A percentile compares a stretch with the other conserved stretches of the same genome.
phyloP scores from a whole-genome alignment of 2,329 filamentous ascomycete genomes.

The Xylaria arbuscula region DNA sequence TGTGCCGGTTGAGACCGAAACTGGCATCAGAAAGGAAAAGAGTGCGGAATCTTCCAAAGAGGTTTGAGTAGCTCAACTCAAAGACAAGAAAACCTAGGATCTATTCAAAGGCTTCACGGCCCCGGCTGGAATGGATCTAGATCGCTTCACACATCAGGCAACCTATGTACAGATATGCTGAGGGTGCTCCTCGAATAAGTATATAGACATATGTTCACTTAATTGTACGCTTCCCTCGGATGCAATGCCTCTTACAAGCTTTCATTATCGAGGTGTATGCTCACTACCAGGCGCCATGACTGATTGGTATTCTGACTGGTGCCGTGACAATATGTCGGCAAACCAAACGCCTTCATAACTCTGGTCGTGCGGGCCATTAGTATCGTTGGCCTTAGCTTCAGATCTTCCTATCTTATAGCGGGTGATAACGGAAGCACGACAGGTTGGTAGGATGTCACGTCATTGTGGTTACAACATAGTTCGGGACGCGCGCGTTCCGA shows the following conservation, averaged over 20 bases:
- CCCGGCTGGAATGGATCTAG: slow-evolving; percentile 13
- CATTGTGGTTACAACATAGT: slow-evolving; percentile 9
- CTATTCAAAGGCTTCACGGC: slow-evolving; percentile 21
- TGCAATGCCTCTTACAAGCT: slow-evolving; percentile 14
- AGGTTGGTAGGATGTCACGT: slow-evolving; percentile 21
- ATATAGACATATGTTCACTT: slow-evolving; percentile 17
- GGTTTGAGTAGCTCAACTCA: slow-evolving; percentile 13
- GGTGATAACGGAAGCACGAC: slow-evolving; percentile 25
- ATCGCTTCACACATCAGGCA: slow-evolving; percentile 13
- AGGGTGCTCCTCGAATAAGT: slow-evolving; percentile 12
- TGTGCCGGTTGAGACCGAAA: slow-evolving; percentile 43
- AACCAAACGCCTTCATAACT: slow-evolving; percentile 18
- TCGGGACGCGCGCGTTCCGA: slow-evolving; percentile 16
- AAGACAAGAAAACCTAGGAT: slow-evolving; percentile 16
- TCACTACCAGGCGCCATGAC: slow-evolving; percentile 16
- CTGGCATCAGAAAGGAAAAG: slow-evolving; percentile 20
- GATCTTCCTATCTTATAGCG: slow-evolving; percentile 23
- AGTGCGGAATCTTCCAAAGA: slow-evolving; percentile 18
- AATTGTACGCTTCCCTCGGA: slow-evolving; percentile 8
- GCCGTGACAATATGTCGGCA: slow-evolving; percentile 16
- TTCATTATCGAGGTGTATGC: slow-evolving; percentile 15
- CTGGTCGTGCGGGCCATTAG: slow-evolving; percentile 11
- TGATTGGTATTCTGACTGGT: slow-evolving; percentile 20
- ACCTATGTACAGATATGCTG: slow-evolving; percentile 9
- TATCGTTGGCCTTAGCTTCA: slow-evolving; percentile 14